Evolutionary conservation across 1,139 yeast genomes (phyloP), one percentile per base, ranked within the genome.

Genomic region (Lipomyces yarrowii): DNA sequence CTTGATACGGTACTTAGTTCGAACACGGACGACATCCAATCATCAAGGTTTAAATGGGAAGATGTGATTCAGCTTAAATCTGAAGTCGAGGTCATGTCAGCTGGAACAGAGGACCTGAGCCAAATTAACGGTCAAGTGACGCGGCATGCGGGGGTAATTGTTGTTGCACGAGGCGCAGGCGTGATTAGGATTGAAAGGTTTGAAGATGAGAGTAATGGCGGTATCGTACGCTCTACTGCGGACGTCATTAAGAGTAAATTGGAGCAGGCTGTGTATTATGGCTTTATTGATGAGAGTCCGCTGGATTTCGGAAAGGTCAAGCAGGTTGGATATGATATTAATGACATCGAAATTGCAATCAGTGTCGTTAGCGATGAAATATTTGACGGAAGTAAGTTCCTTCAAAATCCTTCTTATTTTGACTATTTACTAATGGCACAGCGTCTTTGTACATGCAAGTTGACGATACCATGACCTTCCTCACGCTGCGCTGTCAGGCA

Each of bases 261-360:
- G 35, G 96, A 89, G 72, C 98, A 92, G 76, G 96, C 91, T 0
- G 85, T 92, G 0, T 89, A 87, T 72, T 88, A 82, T 71, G 81
- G 84, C 0, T 80, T 81, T 64, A 77, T 79, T 1, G 74, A 74
- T 3, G 75, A 73, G 72, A 85, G 79, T 60, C 89, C 85, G 67
- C 74, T 92, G 35, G 85, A 86, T 56, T 91, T 91, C 75, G 83
- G 84, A 71, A 75, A 62, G 30, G 53, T 58, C 21, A 57, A 59
- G 13, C 62, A 56, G 18, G 57, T 39, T 10, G 64, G 65, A 1
- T 65, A 67, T 62, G 78, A 81, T 13, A 71, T 74, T 1, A 79
- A 79, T 6, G 79, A 79, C 3, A 76, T 87, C 11, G 83, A 83
- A 65, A 72, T 75, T 2, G 90, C 92, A 13, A 77, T 88, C 5